Percentiles rank a stretch among this genome's conserved stretches.
These are phyloP conservation scores for Paxillus ammoniavirescens DNA, from an alignment of 768 basidiomycete genomes.

Conservation along the genomic window DNA sequence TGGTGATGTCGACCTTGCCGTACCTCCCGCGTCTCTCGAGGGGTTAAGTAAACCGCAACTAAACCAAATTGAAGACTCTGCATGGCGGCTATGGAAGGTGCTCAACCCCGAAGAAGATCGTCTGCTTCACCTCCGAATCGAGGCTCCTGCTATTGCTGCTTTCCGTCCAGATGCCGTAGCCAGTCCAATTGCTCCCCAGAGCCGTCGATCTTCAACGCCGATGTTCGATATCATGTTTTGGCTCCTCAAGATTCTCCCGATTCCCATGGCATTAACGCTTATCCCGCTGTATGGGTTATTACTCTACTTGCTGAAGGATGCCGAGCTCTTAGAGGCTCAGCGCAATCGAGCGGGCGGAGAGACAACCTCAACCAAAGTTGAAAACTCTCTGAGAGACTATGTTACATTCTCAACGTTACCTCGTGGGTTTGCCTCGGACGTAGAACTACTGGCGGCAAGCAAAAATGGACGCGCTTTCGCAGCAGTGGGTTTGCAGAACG, in stretches of 20 bases:
- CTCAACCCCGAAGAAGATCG: slow-evolving; percentile 68
- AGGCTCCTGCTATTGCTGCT: slow-evolving; percentile 75
- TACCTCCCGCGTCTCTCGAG: slow-evolving; percentile 28
- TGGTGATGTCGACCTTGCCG: slow-evolving; percentile 21
- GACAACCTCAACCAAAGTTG: slow-evolving; percentile 24
- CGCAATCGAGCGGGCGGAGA: slow-evolving; percentile 55
- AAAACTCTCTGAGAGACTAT: slow-evolving; percentile 37
- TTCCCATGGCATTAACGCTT: slow-evolving; percentile 83
- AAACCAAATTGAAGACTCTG: slow-evolving; percentile 43
- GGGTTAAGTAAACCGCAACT: slow-evolving; percentile 32
- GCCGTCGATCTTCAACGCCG: slow-evolving; percentile 44
- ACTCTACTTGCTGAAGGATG: slow-evolving; percentile 85
- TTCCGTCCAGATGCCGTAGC: slow-evolving; percentile 45
- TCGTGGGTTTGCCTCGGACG: slow-evolving; percentile 79
- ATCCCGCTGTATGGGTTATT: slow-evolving; percentile 71
- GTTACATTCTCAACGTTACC: slow-evolving; percentile 69
- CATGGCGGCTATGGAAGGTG: slow-evolving; percentile 72
- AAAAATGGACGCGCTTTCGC: slow-evolving; percentile 62
- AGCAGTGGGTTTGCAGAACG: slow-evolving; percentile 76
- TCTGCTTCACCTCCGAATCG: slow-evolving; percentile 75
- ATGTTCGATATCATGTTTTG: slow-evolving; percentile 63
- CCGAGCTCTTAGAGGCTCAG: slow-evolving; percentile 88
- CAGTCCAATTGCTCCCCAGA: slow-evolving; percentile 25
- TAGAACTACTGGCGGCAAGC: slow-evolving; percentile 76
- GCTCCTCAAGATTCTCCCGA: slow-evolving; percentile 76